A percentile compares a stretch with the other conserved stretches of the same genome.
Conservation (phyloP, 257 asterid genomes). For the Henckelia pumila region DNA sequence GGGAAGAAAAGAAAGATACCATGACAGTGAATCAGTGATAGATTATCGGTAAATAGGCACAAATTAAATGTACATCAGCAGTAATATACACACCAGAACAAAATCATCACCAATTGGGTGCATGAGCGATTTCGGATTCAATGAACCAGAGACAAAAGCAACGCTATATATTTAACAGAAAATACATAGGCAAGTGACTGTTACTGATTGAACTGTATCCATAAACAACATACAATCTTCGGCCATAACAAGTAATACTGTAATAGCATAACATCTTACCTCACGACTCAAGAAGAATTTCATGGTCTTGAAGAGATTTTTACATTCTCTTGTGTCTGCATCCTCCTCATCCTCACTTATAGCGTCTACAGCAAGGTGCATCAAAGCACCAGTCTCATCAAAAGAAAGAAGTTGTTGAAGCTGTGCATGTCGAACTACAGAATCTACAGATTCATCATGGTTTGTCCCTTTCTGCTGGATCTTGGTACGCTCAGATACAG, state of each 20-base stretch:
- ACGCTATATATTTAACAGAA: too few relatives aligned
- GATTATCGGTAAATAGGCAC: neutral
- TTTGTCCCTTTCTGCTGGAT: constrained; percentile 32
- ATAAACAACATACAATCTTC: neutral
- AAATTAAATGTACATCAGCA: neutral
- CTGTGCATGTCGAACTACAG: constrained; percentile 83
- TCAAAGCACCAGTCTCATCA: constrained; percentile 82
- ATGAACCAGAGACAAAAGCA: neutral
- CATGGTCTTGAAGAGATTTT: constrained; percentile 62
- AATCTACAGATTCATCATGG: constrained; percentile 64
- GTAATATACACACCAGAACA: neutral
- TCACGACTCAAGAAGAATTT: constrained; percentile 89
- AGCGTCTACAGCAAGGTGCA: constrained; percentile 70
- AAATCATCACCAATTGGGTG: neutral
- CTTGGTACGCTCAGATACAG: constrained; percentile 42
- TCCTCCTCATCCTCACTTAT: constrained; percentile 66
- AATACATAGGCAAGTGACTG: too few relatives aligned
- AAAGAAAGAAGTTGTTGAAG: constrained; percentile 87
- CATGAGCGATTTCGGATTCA: too few relatives aligned
- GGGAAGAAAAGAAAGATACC: too few relatives aligned
- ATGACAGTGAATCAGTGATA: neutral
- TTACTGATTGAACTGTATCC: neutral
- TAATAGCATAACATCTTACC: constrained; percentile 43
- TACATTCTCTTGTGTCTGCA: constrained; percentile 66
- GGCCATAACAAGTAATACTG: constrained; percentile 6